A percentile compares a stretch with the other conserved stretches of the same genome.
These are phyloP conservation scores for Casuarina cunninghamiana DNA, from an alignment of 306 rosid species.

Conservation along the genomic window DNA sequence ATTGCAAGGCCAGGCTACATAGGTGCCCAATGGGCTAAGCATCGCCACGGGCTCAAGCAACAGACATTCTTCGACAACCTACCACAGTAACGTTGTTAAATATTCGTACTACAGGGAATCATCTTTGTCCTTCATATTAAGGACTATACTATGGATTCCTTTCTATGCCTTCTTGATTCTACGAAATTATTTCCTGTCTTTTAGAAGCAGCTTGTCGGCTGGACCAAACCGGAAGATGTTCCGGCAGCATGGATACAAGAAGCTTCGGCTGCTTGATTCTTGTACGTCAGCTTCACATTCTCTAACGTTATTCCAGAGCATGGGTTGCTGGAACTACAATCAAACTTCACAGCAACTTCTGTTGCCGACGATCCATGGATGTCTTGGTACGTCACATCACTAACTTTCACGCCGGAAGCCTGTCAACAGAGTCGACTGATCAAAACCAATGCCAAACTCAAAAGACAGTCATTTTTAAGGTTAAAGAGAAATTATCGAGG, in stretches of 20 bases:
- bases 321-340: conserved; percentile 32
- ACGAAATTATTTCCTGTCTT: too few relatives aligned
- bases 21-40: conserved; percentile 10
- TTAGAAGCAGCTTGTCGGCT: conserved; percentile 34
- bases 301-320: conserved; percentile 28
- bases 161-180: neutral
- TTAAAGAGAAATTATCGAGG: too few relatives aligned
- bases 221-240: conserved; percentile 30
- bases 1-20: conserved; percentile 20
- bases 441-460: too few relatives aligned
- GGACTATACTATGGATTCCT: neutral
- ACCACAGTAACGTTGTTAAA: neutral
- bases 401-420: conserved; percentile 36
- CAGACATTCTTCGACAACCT: neutral
- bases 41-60: conserved; percentile 21
- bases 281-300: conserved; percentile 30
- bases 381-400: conserved; percentile 28
- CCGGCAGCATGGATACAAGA: conserved; percentile 33
- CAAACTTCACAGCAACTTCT: conserved; percentile 33
- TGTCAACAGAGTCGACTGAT: neutral
- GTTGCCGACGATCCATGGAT: conserved; percentile 42
- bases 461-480: too few relatives aligned
- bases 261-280: conserved; percentile 22
- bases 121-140: neutral
- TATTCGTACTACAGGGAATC: too few relatives aligned